phyloP scores from a whole-genome alignment of 192 early-diverging fungal species.

The Coemansia erecta region DNA sequence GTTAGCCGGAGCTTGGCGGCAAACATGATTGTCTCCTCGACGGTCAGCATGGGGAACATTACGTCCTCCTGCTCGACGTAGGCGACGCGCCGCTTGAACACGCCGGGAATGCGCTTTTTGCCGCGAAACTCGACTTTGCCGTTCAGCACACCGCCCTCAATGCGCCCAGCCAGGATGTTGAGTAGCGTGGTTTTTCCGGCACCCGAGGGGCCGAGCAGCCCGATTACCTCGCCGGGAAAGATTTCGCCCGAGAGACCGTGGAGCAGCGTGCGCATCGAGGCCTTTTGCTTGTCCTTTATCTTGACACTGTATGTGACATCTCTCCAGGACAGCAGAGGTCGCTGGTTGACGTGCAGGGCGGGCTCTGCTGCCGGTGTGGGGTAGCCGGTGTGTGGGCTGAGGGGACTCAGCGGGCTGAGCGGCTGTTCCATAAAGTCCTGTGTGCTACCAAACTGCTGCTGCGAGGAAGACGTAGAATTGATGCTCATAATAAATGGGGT shows the following conservation, averaged over 20 bases:
- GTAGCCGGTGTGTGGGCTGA: neutral
- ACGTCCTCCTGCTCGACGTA: slow-evolving; percentile 94
- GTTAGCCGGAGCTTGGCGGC: slow-evolving; percentile 81
- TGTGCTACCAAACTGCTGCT: slow-evolving; percentile 45
- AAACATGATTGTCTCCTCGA: slow-evolving; percentile 86
- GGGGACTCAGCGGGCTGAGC: slow-evolving; percentile 25
- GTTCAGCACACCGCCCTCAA: slow-evolving; percentile 63
- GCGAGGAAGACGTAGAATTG: slow-evolving; percentile 17
- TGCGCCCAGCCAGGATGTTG: slow-evolving; percentile 82
- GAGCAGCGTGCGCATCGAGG: slow-evolving; percentile 56
- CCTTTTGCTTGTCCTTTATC: slow-evolving; percentile 38
- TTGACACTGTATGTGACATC: slow-evolving; percentile 49
- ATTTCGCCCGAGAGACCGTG: slow-evolving; percentile 73
- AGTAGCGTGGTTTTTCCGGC: slow-evolving; percentile 92
- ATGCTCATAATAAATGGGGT: slow-evolving; percentile 3
- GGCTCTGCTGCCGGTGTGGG: neutral
- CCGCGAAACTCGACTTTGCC: slow-evolving; percentile 84
- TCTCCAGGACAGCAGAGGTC: slow-evolving; percentile 44
- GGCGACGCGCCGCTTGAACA: slow-evolving; percentile 71
- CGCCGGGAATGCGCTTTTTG: slow-evolving; percentile 56
- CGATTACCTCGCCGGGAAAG: slow-evolving; percentile 83
- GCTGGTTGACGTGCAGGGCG: neutral
- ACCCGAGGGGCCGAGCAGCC: slow-evolving; percentile 89
- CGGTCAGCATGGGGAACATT: slow-evolving; percentile 81
- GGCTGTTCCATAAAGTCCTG: slow-evolving; percentile 50